These are phyloP conservation scores for Raddia guianensis DNA, from an alignment of 176 grass and related monocot genomes.

Conservation along the genomic window DNA sequence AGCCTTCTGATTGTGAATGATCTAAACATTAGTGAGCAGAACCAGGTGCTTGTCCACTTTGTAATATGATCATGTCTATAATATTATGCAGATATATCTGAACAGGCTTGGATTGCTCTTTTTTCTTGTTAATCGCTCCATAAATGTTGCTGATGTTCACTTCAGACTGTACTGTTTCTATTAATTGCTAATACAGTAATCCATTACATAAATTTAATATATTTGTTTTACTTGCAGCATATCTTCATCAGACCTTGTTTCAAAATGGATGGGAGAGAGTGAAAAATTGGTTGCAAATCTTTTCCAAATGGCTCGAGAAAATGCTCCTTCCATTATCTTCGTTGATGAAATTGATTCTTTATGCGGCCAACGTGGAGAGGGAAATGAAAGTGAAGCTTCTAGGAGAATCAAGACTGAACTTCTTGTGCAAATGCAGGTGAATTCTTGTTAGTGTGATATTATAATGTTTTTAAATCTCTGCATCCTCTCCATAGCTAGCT, in stretches of 20 bases:
- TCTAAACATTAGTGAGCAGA: not conserved
- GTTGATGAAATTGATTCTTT: conserved; percentile 99
- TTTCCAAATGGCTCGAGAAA: conserved; percentile 98
- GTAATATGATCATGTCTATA: not conserved
- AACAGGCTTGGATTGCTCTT: not conserved
- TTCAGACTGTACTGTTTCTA: not conserved
- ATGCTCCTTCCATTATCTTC: conserved; percentile 94
- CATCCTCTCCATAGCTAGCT: not conserved
- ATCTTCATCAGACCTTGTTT: conserved; percentile 99
- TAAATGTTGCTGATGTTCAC: not conserved
- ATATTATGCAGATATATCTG: not conserved
- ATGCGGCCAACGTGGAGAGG: conserved; percentile 92
- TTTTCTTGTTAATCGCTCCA: not conserved
- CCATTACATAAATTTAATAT: conserved; percentile 26
- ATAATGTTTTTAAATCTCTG: conserved; percentile 8
- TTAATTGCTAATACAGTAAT: not conserved
- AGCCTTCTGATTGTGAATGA: not conserved
- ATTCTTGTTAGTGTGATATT: conserved; percentile 22
- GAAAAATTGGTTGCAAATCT: conserved; percentile 95
- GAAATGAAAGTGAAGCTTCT: conserved; percentile 97
- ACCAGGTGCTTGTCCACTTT: not conserved
- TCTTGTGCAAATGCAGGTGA: conserved; percentile 98
- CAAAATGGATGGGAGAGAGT: conserved; percentile 99
- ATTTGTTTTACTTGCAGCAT: conserved; percentile 63
- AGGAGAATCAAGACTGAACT: conserved; percentile 99